Conservation (phyloP, 2,329 filamentous ascomycete species). For the Cordyceps javanica region DNA sequence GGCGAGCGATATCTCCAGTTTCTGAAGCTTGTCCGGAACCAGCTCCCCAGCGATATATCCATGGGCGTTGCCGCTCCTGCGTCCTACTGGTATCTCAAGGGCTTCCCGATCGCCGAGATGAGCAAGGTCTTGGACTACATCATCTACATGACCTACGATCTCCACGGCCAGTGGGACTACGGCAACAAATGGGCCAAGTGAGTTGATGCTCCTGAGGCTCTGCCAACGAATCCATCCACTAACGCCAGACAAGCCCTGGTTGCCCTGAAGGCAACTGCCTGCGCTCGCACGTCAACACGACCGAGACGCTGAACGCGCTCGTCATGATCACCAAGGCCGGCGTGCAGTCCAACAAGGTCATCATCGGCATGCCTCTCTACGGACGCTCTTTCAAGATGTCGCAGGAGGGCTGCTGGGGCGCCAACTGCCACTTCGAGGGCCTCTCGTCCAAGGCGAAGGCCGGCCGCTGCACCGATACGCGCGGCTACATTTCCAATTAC, state of each 20-base stretch:
- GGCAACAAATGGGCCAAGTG: slow-evolving; percentile 19
- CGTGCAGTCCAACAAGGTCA: slow-evolving; percentile 25
- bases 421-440: slow-evolving; percentile 22
- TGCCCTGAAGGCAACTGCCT: slow-evolving; percentile 28
- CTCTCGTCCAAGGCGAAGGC: slow-evolving; percentile 19
- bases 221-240: background rate
- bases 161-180: slow-evolving; percentile 58
- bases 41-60: slow-evolving; percentile 14
- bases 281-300: slow-evolving; percentile 32
- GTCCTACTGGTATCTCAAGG: slow-evolving; percentile 40
- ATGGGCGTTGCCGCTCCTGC: slow-evolving; percentile 23
- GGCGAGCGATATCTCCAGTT: slow-evolving; percentile 27
- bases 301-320: slow-evolving; percentile 30
- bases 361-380: slow-evolving; percentile 24
- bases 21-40: slow-evolving; percentile 18
- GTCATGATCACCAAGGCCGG: slow-evolving; percentile 32
- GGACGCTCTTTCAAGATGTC: slow-evolving; percentile 25
- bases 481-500: slow-evolving; percentile 24
- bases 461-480: slow-evolving; percentile 21
- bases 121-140: slow-evolving; percentile 45
- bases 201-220: no score
- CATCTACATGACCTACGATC: slow-evolving; percentile 71
- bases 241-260: slow-evolving; percentile 19
- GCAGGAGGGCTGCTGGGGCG: slow-evolving; percentile 20
- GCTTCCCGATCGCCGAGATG: slow-evolving; percentile 40